phyloP scores from a whole-genome alignment of 352 stramenopile genomes.

The Phytophthora sp. region DNA sequence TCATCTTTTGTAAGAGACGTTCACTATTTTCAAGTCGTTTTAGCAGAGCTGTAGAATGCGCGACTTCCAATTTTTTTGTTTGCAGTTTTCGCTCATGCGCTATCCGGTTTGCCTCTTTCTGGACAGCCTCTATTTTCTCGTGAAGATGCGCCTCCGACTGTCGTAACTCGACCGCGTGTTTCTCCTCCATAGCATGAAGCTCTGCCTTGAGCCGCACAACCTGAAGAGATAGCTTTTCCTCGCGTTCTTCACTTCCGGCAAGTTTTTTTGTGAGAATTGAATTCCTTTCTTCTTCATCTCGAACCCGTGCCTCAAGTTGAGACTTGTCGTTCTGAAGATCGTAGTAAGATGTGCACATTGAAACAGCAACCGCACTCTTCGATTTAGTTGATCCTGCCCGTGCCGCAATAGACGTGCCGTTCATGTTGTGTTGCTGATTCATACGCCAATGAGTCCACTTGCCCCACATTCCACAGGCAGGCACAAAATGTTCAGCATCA shows the following conservation, averaged over 20 bases:
- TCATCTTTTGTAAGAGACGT: conserved; percentile 18
- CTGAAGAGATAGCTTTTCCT: conserved; percentile 27
- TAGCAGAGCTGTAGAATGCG: conserved; percentile 16
- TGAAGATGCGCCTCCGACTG: conserved; percentile 38
- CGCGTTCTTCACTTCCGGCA: conserved; percentile 11
- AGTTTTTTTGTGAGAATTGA: conserved; percentile 36
- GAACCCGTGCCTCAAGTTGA: conserved; percentile 47
- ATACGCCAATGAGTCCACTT: conserved; percentile 89
- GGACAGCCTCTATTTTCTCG: conserved; percentile 56
- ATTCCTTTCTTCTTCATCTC: conserved; percentile 41
- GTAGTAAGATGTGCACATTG: conserved; percentile 89
- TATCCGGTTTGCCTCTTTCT: conserved; percentile 57
- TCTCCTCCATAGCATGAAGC: conserved; percentile 59
- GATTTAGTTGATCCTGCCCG: conserved; percentile 12
- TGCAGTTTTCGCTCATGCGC: conserved; percentile 62
- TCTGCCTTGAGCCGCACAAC: conserved; percentile 49
- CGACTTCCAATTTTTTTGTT: conserved; percentile 37
- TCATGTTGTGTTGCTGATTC: conserved; percentile 66
- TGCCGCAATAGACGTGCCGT: conserved; percentile 20
- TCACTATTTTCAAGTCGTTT: conserved; percentile 32
- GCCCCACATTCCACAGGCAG: conserved; percentile 81
- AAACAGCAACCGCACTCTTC: conserved; percentile 46
- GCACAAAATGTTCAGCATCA: conserved; percentile 79
- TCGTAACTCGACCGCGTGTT: conserved; percentile 45
- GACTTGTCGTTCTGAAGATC: conserved; percentile 78